Base-by-base conservation (phyloP, 345 rosid genomes). In the Heritiera littoralis region DNA sequence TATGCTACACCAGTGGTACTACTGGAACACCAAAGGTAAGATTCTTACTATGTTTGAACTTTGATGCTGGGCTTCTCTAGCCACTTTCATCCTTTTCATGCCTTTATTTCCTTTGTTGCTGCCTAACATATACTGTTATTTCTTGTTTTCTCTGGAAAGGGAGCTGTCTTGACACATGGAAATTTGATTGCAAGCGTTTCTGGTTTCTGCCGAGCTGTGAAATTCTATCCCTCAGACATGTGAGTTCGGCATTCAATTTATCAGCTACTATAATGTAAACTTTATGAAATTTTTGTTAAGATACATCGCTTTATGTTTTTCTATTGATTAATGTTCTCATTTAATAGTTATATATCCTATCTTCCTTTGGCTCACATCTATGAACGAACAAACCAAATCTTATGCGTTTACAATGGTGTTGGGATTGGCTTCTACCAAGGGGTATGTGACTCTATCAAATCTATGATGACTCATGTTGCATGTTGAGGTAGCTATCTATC, bases 1-100 rank as follows among this genome's bases (percentile, higher is more conserved):
- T 95, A 80, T 95, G 98, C 93, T 95, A 93, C 82, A 95, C 98
- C 20, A 93, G 98, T 88, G 98, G 98, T 73, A 95, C 99, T 66
- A 93, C 99, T 23, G 99, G 99, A 81, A 91, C 92, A 75, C 99
- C 99, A 54, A 93, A 93, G 93, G 99, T 92, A 81, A 77, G 74
- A 78, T 20, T 72, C 52, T 79, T 41, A 17, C 32, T 41, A 51
- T 35, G 40, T 67, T 46, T 77, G 55, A 75, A 69, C 74, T 80
- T 80, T 8, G 41, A 52, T 80, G 73, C 67, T 83, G 74, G 38
- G 41, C 35, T 84, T 72, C 74, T 77, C 61, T 80, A 58, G 80
- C 74, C 75, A 55, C 56, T 54, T 40, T 77, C 17, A 20, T 59
- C 51, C 74, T 78, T 71, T 70, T 56, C 48, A 56, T 46, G 65